A percentile compares a stretch with the other conserved stretches of the same genome.
Evolutionary conservation across 345 rosid genomes (phyloP).

Genomic region (Eucalyptus curtisii): DNA sequence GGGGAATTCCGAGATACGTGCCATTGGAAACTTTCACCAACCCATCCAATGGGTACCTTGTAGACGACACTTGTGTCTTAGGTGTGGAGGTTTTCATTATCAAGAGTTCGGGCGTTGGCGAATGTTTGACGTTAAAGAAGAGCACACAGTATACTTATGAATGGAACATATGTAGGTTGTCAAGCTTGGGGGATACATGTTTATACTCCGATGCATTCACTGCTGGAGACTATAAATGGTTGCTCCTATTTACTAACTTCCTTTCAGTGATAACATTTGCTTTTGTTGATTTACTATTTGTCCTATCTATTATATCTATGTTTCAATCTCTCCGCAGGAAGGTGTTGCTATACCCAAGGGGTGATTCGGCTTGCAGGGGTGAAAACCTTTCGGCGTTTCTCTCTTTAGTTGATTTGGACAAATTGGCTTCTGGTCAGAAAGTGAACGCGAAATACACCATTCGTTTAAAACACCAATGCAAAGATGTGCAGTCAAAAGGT

Average conservation of each 20-base stretch:
- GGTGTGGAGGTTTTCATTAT: neutral
- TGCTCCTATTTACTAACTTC: neutral
- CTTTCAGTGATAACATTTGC: neutral
- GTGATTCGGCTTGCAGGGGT: neutral
- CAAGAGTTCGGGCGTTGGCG: neutral
- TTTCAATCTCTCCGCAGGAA: neutral
- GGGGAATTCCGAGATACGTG: neutral
- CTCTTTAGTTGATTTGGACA: neutral
- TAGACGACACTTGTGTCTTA: neutral
- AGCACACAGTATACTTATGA: neutral
- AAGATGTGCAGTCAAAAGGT: neutral
- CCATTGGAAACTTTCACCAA: accelerated
- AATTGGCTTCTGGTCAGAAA: neutral
- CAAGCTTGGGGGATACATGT: neutral
- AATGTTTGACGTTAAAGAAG: neutral
- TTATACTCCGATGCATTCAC: neutral
- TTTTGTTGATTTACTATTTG: neutral
- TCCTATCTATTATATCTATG: neutral
- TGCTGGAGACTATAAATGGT: neutral
- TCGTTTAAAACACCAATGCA: neutral
- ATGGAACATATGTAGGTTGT: neutral
- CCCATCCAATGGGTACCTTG: neutral
- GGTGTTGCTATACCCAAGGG: neutral
- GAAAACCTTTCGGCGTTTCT: neutral
- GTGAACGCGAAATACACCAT: neutral